Conservation (phyloP, 2,329 filamentous ascomycete genomes). For the Cordyceps militaris region DNA sequence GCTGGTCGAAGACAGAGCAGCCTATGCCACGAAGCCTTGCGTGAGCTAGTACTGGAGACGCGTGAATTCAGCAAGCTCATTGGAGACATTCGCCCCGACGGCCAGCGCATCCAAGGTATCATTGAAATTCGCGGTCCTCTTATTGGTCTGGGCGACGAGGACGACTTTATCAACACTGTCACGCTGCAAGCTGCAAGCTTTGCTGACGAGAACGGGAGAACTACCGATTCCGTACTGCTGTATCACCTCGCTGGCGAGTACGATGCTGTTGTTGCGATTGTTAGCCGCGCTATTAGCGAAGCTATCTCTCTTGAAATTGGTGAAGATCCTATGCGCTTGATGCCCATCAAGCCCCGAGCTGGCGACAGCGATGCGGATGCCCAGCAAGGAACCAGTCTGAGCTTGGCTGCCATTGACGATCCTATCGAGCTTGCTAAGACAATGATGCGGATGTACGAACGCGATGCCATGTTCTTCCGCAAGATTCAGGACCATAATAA, state of each 20-base stretch:
- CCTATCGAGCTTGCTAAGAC: constrained; percentile 52
- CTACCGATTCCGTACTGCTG: constrained; percentile 86
- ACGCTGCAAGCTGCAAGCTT: constrained; percentile 86
- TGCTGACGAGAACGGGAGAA: constrained; percentile 89
- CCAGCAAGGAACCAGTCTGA: constrained; percentile 50
- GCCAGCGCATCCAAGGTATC: constrained; percentile 74
- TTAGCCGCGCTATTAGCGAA: constrained; percentile 86
- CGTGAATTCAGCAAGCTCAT: constrained; percentile 91
- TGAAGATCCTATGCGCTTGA: constrained; percentile 68
- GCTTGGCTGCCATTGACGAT: constrained; percentile 52
- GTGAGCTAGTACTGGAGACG: constrained; percentile 92
- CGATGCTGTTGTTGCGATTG: constrained; percentile 83
- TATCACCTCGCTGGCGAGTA: constrained; percentile 95
- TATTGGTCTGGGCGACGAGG: constrained; percentile 71
- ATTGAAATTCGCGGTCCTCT: constrained; percentile 80
- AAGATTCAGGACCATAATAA: constrained; percentile 51
- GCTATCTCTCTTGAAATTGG: constrained; percentile 81
- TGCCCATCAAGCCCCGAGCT: constrained; percentile 69
- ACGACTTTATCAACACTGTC: constrained; percentile 84
- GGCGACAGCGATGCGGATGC: constrained; percentile 32
- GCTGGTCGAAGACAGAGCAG: constrained; percentile 69
- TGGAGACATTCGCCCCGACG: constrained; percentile 83
- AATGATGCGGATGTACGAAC: constrained; percentile 58
- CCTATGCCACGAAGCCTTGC: constrained; percentile 85
- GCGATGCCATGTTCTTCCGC: constrained; percentile 53